Evolutionary conservation across 352 stramenopile genomes (phyloP).

Genomic region (Pythium guiyangense): DNA sequence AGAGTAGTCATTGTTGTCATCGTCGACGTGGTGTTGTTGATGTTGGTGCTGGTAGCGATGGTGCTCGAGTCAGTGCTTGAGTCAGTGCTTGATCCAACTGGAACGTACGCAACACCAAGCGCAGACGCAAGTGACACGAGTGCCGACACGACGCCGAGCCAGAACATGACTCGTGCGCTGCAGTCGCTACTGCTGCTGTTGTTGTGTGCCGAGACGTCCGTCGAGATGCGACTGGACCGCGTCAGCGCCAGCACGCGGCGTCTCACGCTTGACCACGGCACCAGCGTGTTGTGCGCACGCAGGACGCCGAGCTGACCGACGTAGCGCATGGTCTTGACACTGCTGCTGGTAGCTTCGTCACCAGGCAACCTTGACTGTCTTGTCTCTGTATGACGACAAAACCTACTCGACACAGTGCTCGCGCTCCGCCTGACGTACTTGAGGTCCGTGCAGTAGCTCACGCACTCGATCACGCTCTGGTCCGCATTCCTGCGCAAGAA

Average conservation of each 20-base stretch:
- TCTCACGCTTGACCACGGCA: not conserved
- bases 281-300: not conserved
- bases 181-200: too few relatives aligned
- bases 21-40: too few relatives aligned
- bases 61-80: too few relatives aligned
- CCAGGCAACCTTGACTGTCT: too few relatives aligned
- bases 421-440: not conserved
- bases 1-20: too few relatives aligned
- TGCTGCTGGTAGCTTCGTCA: too few relatives aligned
- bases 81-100: too few relatives aligned
- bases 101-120: not conserved
- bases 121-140: not conserved
- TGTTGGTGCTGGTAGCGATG: too few relatives aligned
- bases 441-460: constrained; percentile 5
- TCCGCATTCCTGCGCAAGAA: not conserved
- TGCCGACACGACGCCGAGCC: not conserved
- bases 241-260: not conserved
- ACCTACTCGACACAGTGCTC: too few relatives aligned
- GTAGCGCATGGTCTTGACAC: constrained; percentile 3
- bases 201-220: too few relatives aligned
- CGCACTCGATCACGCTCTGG: constrained; percentile 3
- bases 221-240: not conserved
- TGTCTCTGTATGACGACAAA: too few relatives aligned
- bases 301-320: not conserved
- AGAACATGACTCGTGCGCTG: too few relatives aligned